A percentile compares a stretch with the other conserved stretches of the same genome.
Conservation (phyloP, 371 early-diverging fungal genomes). For the Nematocida minor region DNA sequence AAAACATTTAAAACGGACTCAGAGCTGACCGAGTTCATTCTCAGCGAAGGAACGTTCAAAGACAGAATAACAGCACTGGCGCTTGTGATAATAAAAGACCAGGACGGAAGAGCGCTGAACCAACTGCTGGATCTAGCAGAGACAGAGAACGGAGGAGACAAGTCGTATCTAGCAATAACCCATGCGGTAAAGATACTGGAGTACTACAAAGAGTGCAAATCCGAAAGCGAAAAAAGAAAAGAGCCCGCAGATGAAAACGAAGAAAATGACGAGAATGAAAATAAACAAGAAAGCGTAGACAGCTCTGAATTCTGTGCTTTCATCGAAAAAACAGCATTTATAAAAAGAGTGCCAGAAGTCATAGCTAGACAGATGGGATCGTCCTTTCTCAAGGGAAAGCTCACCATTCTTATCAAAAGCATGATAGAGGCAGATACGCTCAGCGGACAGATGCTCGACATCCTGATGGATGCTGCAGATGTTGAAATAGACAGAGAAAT, state of each 20-base stretch:
- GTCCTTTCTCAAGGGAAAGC: constrained; percentile 20
- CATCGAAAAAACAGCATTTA: constrained; percentile 18
- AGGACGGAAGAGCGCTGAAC: neutral
- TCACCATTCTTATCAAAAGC: neutral
- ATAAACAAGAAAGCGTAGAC: neutral
- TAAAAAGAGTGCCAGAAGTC: neutral
- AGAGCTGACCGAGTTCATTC: constrained; percentile 35
- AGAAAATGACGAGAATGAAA: neutral
- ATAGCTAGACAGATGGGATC: neutral
- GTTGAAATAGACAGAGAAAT: neutral
- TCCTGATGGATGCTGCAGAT: constrained; percentile 25
- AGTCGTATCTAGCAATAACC: constrained; percentile 30
- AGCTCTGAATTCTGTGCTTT: neutral
- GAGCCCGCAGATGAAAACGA: neutral
- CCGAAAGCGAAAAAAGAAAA: neutral
- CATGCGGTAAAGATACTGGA: constrained; percentile 19
- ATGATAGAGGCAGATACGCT: neutral
- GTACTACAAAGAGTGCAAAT: constrained; percentile 9
- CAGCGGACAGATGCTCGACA: neutral
- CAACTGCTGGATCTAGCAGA: neutral
- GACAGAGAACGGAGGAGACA: constrained; percentile 21
- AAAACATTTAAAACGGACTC: constrained; percentile 37
- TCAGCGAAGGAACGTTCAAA: constrained; percentile 43
- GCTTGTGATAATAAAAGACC: constrained; percentile 16
- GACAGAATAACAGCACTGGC: constrained; percentile 42